Conservation (phyloP, 345 rosid genomes). For the Bruguiera sexangula region DNA sequence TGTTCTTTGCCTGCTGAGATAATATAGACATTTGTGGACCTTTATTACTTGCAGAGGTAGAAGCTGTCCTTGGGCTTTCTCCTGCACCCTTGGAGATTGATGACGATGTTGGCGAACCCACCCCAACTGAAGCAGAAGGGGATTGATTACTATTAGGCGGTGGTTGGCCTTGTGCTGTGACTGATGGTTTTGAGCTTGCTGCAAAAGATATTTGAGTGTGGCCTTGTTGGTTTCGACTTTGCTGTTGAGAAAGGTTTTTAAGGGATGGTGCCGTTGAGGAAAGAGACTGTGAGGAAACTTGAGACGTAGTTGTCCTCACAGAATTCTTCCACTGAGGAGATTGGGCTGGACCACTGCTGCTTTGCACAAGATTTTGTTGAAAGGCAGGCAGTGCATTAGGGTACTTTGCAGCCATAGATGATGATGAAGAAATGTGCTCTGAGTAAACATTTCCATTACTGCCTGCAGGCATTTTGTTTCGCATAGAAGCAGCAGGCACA, state of each 20-base stretch:
- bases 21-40: constrained; percentile 58
- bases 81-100: constrained; percentile 80
- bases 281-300: constrained; percentile 51
- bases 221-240: constrained; percentile 59
- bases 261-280: constrained; percentile 52
- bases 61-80: constrained; percentile 84
- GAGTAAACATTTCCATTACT: constrained; percentile 61
- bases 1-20: constrained; percentile 66
- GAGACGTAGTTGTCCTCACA: constrained; percentile 48
- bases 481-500: constrained; percentile 51
- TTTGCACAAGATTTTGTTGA: constrained; percentile 74
- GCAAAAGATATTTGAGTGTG: constrained; percentile 78
- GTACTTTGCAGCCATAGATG: constrained; percentile 58
- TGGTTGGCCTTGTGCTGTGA: constrained; percentile 48
- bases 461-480: constrained; percentile 57
- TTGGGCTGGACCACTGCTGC: constrained; percentile 52
- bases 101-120: constrained; percentile 79
- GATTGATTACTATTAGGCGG: constrained; percentile 49
- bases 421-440: constrained; percentile 50
- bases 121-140: constrained; percentile 59
- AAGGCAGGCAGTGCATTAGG: constrained; percentile 52
- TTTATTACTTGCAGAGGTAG: constrained; percentile 60
- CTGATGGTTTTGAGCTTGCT: constrained; percentile 53
- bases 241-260: constrained; percentile 64
- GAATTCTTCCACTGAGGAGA: constrained; percentile 90